Evolutionary conservation across 140 eudicot genomes (phyloP).

Genomic region (Senecio squalidus): DNA sequence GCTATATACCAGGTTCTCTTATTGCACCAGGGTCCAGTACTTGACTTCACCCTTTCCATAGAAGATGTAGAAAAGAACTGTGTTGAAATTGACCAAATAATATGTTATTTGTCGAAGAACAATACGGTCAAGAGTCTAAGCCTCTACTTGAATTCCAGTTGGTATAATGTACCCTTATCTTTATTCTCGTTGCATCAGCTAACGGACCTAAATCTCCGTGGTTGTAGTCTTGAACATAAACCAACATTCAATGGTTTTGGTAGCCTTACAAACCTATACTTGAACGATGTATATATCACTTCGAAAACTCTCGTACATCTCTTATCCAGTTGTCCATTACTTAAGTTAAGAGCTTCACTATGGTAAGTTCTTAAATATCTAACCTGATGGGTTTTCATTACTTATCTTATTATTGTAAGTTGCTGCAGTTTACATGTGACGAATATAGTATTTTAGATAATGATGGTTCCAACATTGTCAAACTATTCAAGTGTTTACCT

Average conservation of each 20-base stretch:
- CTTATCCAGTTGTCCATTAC: neutral
- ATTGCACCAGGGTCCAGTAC: slow-evolving; percentile 17
- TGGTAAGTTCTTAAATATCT: neutral
- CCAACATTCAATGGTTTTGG: neutral
- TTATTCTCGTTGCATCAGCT: neutral
- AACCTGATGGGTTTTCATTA: neutral
- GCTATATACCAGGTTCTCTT: neutral
- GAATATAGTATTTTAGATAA: too few species aligned
- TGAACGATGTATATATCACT: neutral
- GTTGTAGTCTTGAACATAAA: slow-evolving; percentile 20
- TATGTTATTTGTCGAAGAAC: slow-evolving; percentile 4
- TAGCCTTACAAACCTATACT: neutral
- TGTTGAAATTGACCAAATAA: slow-evolving; percentile 13
- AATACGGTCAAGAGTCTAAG: neutral
- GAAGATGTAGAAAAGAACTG: neutral
- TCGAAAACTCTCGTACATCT: too few species aligned
- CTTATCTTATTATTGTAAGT: neutral
- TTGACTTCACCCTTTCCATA: slow-evolving; percentile 22
- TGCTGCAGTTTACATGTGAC: too few species aligned
- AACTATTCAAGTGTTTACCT: slow-evolving; percentile 20
- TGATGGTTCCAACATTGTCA: neutral
- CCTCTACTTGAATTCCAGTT: neutral
- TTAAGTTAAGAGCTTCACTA: neutral
- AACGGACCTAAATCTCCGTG: neutral
- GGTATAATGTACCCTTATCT: neutral